Base-by-base conservation (phyloP, 257 asterid genomes). In the Catharanthus roseus region DNA sequence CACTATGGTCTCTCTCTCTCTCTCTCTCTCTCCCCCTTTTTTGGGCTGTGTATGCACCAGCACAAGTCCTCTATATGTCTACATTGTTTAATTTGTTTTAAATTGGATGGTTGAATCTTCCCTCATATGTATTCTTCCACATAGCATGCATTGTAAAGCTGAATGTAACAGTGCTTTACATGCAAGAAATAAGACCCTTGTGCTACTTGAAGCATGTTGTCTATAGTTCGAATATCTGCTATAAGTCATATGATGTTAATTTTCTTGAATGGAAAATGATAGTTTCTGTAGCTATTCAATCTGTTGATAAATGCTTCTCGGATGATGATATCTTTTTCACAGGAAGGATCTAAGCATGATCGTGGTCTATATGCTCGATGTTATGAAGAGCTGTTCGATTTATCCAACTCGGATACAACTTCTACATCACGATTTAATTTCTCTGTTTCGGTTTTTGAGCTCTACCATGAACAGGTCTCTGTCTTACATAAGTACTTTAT, bases 321-420 rank as follows among this genome's bases (percentile, higher is more conserved):
- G 28, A 72, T 24, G 53, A 49, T 8, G 50, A 18, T 68, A 42
- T 54, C 76, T 72, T 75, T 78, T 81, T 49, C 76, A 86, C 97
- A 95, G 99, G 99, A 91, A 85, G 99, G 99, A 86, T 89, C 97
- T 79, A 86, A 87, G 82, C 96, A 88, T 78, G 97, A 95, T 82
- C 97, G 99, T 77, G 97, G 97, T 78, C 80, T 95, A 74, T 91
- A 95, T 81, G 93, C 89, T 57, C 95, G 99, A 64, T 88, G 92
- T 70, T 95, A 89, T 80, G 99, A 95, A 88, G 97, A 95, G 90
- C 96, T 95, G 65, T 95, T 95, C 82, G 97, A 95, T 84, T 81
- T 95, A 74, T 88, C 97, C 74, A 91, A 95, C 84, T 89, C 97
- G 5, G 97, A 95, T 84, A 82, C 96, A 80, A 91, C 97, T 77